Evolutionary conservation across 2,329 filamentous ascomycete species (phyloP), one percentile per base, ranked within the genome.

Genomic region (Botrytis tulipae): DNA sequence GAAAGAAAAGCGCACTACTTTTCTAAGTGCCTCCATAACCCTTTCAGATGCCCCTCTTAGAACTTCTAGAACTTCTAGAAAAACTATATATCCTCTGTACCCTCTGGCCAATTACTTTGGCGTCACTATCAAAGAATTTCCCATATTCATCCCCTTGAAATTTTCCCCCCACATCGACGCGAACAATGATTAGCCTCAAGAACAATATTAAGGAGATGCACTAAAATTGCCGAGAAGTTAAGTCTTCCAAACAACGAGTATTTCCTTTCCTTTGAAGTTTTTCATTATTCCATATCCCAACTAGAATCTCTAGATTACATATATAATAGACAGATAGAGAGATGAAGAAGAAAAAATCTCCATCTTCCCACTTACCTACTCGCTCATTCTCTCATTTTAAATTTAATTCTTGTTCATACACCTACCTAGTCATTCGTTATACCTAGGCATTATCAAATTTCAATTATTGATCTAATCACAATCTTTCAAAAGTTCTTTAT

Each of bases 131-230:
- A 29, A 57, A 57, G 51, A 57, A 57, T 18, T 4, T 4, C n/a
- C 18, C n/a, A 57, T 29, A 4, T 29, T 18, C 16, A 18, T 29
- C 7, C n/a, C 6, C n/a, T 29, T 25, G 2, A n/a, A n/a, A 6
- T n/a, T 37, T 14, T 25, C n/a, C 16, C 22, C 4, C 16, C 35
- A 25, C 1, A 1, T 12, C 3, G 2, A 16, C 35, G 22, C 22
- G 35, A 40, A 61, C 60, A 62, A 62, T 62, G 25, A 4, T 37
- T 42, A 40, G 60, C 35, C 60, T 10, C 18, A 4, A 7, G 48
- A 68, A 68, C 66, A 68, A 68, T 68, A 57, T 22, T 57, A 68
- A 57, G 48, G 48, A 68, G 66, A 68, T 0, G 5, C 3, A 22
- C 66, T 68, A 57, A 57, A 16, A 1, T 32, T 57, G 42, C 48